Evolutionary conservation across 208 protist genomes (phyloP), one percentile per base, ranked within the genome.

Genomic region (Crithidia brevicula): DNA sequence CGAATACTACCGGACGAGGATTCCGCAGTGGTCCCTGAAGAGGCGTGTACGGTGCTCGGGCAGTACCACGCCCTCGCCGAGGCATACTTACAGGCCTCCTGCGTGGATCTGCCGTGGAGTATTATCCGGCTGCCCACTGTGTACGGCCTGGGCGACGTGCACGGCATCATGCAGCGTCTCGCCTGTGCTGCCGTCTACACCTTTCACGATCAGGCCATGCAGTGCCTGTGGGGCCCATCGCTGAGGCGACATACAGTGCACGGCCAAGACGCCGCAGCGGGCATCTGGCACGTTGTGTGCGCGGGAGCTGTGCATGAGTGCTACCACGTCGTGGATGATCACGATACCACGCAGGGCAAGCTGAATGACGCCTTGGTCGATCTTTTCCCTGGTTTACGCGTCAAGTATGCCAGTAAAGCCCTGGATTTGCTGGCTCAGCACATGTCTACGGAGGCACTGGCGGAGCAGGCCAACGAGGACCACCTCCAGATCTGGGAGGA

Each of bases 191-290:
- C 93, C 28, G 85, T 96, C 56, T 98, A 98, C 76, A 92, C 95
- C 69, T 45, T 77, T 27, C 49, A 89, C 10, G 75, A 69, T 27
- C 83, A 98, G 45, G 77, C 77, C 27, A 98, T 98, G 95, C 83
- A 98, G 66, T 91, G 97, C 49, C 69, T 98, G 9, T 98, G 92
- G 90, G 81, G 66, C 20, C 81, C 75, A 30, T 84, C 93, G 46
- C 79, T 98, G 4, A 67, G 79, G 33, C 74, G 96, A n/a, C 92
- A 98, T 71, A 98, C 97, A 9, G 94, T 98, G 20, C 96, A 98
- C 61, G 94, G 98, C 11, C 46, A 71, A 18, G 97, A 98, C 81
- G 94, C 97, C 3, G 80, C 68, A 34, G 71, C 73, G 9, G 95
- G 90, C 15, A 71, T 97, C 22, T 96, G 87, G 81, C 75, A 91